phyloP scores from a whole-genome alignment of 495 filamentous ascomycete genomes.

The Neurospora sp. region DNA sequence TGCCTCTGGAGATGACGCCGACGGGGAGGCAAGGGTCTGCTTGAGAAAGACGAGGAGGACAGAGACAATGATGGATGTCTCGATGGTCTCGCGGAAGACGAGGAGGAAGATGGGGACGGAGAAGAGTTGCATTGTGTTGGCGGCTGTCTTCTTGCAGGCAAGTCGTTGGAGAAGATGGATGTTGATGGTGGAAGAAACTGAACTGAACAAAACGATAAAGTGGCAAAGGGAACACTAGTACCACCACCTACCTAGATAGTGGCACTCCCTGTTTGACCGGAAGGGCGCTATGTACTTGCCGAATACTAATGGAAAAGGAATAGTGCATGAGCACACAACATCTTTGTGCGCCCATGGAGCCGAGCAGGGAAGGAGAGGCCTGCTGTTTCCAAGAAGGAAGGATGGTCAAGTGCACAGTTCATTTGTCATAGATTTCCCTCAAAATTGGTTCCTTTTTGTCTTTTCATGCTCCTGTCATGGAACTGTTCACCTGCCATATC shows the following conservation, averaged over 20 bases:
- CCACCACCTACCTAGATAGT: too few relatives aligned
- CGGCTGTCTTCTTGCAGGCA: not conserved
- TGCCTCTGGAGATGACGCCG: conserved; percentile 38
- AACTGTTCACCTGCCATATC: not conserved
- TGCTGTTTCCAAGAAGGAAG: not conserved
- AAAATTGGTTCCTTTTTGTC: not conserved
- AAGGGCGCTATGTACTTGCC: not conserved
- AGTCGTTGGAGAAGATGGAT: not conserved
- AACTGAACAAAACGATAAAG: not conserved
- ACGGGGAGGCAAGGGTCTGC: conserved; percentile 53
- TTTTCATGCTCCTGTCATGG: not conserved
- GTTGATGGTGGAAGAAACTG: not conserved
- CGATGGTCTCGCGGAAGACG: conserved; percentile 73
- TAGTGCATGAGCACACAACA: not conserved
- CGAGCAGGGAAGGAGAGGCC: not conserved
- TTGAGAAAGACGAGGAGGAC: conserved; percentile 74
- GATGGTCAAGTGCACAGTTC: not conserved
- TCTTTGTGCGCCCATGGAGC: not conserved
- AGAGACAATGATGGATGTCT: conserved; percentile 72
- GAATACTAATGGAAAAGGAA: not conserved
- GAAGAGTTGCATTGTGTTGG: conserved; percentile 43
- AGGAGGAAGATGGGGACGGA: conserved; percentile 73
- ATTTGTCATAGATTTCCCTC: not conserved
- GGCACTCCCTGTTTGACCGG: not conserved
- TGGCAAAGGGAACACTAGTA: not conserved